Evolutionary conservation across 805 yeast genomes (phyloP).

Genomic region (Schizosaccharomyces osmophilus): DNA sequence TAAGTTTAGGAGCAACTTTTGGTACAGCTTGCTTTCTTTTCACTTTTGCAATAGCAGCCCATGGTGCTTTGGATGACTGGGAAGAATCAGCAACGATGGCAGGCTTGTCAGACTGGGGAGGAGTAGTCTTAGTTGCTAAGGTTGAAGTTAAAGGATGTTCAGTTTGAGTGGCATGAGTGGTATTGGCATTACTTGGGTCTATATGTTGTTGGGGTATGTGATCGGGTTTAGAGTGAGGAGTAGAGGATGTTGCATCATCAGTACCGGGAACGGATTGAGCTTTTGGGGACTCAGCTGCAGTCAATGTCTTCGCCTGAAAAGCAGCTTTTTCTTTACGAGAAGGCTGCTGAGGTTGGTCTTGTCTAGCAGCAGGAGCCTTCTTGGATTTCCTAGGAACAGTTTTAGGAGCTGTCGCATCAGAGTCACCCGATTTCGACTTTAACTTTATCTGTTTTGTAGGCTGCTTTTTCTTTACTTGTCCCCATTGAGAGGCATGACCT

Average conservation of each 20-base stretch:
- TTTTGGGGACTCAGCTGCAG: background rate
- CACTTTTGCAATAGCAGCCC: no score
- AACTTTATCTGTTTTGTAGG: background rate
- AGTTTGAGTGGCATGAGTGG: background rate
- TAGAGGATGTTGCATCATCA: background rate
- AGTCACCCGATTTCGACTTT: background rate
- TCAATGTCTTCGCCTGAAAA: background rate
- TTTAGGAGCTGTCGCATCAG: background rate
- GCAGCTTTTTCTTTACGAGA: background rate
- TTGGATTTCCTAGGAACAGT: background rate
- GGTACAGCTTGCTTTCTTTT: no score
- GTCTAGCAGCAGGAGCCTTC: background rate
- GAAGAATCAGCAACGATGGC: background rate
- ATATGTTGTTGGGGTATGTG: background rate
- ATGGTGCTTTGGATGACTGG: background rate
- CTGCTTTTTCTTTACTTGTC: background rate
- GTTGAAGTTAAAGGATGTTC: background rate
- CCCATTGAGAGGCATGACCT: conserved; percentile 2
- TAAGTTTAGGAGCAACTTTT: no score
- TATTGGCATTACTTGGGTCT: no score
- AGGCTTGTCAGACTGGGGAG: background rate
- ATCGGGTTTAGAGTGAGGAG: background rate
- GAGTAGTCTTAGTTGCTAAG: background rate
- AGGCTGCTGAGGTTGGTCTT: background rate
- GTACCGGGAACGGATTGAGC: background rate